Percentiles rank a stretch among this genome's conserved stretches.
Evolutionary conservation across 139 green algal genomes (phyloP).

Genomic region (Closterium sp.): DNA sequence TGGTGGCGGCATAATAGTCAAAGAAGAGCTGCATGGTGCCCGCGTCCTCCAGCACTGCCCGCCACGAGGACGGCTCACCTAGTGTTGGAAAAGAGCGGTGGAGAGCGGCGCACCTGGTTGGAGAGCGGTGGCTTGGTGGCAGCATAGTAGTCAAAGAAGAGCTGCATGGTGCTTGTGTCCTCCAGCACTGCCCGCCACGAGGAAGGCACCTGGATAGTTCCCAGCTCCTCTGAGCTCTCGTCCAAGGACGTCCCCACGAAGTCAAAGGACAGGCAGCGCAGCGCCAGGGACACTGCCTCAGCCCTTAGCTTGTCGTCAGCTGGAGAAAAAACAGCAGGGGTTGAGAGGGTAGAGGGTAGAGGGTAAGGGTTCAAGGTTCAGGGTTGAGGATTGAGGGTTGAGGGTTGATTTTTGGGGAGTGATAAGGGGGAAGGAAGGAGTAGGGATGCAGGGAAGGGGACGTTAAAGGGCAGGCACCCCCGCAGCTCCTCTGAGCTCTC

Average conservation of each 20-base stretch:
- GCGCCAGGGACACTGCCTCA: conserved; percentile 70
- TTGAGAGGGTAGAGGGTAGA: background rate
- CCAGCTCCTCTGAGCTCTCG: conserved; percentile 89
- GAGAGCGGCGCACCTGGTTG: conserved; percentile 54
- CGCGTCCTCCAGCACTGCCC: conserved; percentile 78
- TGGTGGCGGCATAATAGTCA: conserved; percentile 77
- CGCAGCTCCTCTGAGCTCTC: too few species aligned
- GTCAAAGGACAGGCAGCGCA: conserved; percentile 92
- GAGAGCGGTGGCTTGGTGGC: conserved; percentile 75
- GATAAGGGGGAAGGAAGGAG: background rate
- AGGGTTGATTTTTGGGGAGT: too few species aligned
- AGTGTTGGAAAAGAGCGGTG: too few species aligned
- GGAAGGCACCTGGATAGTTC: conserved; percentile 91
- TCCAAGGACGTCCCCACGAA: conserved; percentile 96
- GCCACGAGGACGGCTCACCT: conserved; percentile 60
- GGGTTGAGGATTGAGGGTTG: too few species aligned
- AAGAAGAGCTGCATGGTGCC: conserved; percentile 85
- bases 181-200: conserved; percentile 80
- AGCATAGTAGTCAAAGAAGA: conserved; percentile 89
- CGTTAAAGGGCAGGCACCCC: conserved; percentile 27
- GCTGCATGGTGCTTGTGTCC: conserved; percentile 78
- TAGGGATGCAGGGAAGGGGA: background rate
- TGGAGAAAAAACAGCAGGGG: background rate
- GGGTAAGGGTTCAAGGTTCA: too few species aligned
- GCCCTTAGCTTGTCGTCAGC: conserved; percentile 74